Evolutionary conservation across 306 rosid species (phyloP).

Genomic region (Cajanus cajan): DNA sequence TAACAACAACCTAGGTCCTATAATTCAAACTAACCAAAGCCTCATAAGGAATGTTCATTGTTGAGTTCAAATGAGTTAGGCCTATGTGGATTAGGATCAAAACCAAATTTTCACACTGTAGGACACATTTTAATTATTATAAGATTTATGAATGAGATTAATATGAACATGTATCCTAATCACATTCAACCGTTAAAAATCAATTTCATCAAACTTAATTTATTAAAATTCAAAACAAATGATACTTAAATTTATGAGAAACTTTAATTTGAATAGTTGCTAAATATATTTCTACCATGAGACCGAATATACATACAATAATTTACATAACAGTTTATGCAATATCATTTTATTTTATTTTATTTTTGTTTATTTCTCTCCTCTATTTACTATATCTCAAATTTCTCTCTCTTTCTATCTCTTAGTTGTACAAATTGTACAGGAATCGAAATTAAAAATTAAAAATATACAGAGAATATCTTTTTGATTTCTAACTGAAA

Average conservation of each 20-base stretch:
- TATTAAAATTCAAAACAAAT: too few relatives aligned
- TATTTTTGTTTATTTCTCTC: too few relatives aligned
- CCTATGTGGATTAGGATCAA: not conserved
- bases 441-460: not conserved
- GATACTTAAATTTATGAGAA: too few relatives aligned
- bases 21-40: not conserved
- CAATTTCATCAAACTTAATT: too few relatives aligned
- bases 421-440: too few relatives aligned
- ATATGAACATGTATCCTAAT: not conserved
- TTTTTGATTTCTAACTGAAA: conserved; percentile 18
- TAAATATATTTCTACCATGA: not conserved
- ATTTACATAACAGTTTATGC: too few relatives aligned
- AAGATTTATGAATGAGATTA: not conserved
- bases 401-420: too few relatives aligned
- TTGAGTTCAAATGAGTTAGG: not conserved
- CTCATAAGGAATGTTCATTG: not conserved
- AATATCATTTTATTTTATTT: too few relatives aligned
- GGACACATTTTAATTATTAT: not conserved
- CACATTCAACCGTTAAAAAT: not conserved
- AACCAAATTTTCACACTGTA: not conserved
- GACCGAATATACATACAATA: too few relatives aligned
- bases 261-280: too few relatives aligned
- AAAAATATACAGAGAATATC: not conserved
- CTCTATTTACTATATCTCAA: too few relatives aligned
- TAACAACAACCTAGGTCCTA: not conserved